These are phyloP conservation scores for Oldenlandia corymbosa DNA, from an alignment of 257 asterid species.

Conservation along the genomic window DNA sequence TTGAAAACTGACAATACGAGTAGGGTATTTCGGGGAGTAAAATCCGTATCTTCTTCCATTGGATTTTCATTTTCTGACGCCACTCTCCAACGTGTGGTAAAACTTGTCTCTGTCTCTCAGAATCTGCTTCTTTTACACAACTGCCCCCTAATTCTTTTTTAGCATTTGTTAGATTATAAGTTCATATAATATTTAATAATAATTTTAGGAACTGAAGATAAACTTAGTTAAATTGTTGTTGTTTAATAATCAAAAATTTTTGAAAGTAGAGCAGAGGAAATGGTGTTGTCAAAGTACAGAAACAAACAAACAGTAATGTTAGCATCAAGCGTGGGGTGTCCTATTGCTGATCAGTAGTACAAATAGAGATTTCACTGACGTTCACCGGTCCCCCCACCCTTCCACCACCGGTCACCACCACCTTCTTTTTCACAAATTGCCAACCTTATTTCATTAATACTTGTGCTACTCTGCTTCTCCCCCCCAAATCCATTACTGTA, in stretches of 20 bases:
- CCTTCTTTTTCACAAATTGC: conserved; percentile 12
- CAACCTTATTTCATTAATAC: too few species aligned
- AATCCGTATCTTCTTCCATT: conserved; percentile 67
- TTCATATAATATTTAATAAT: too few species aligned
- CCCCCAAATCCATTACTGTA: too few species aligned
- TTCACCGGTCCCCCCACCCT: conserved; percentile 24
- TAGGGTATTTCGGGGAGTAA: too few species aligned
- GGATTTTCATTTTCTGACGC: conserved; percentile 61
- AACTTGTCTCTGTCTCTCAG: conserved; percentile 24
- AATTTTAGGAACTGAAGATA: too few species aligned
- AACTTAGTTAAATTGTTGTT: too few species aligned
- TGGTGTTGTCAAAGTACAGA: too few species aligned
- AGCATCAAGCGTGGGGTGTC: conserved; percentile 30
- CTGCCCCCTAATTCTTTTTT: conserved; percentile 41
- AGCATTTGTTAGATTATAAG: too few species aligned
- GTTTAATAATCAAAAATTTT: too few species aligned
- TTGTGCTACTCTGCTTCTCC: too few species aligned
- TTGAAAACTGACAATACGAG: conserved; percentile 28
- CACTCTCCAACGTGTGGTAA: conserved; percentile 20
- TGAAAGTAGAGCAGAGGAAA: too few species aligned
- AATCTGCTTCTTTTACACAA: conserved; percentile 39
- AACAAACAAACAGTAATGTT: conserved; percentile 34
- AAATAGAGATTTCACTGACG: conserved; percentile 29
- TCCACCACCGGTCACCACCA: conserved; percentile 1
- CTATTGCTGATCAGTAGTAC: conserved; percentile 20